Conservation (phyloP, 495 filamentous ascomycete genomes). For the Neurospora sp. region DNA sequence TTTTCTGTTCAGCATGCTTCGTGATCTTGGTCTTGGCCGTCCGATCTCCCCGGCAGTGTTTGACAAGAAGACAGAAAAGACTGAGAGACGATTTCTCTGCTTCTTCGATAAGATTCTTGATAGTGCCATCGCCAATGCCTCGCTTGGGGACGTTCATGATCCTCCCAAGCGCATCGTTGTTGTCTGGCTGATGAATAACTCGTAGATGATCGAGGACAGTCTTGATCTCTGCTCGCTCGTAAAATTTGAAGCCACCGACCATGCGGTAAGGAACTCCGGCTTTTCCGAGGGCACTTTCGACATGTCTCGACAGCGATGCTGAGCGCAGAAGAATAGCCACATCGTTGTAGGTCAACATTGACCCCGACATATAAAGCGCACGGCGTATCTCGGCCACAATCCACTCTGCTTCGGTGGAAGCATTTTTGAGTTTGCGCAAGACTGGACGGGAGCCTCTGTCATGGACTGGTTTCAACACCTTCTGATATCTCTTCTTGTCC, state of each 20-base stretch:
- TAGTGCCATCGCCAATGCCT: constrained; percentile 72
- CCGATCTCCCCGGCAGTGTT: constrained; percentile 59
- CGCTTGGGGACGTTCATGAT: constrained; percentile 80
- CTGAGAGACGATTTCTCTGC: constrained; percentile 58
- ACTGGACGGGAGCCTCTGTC: constrained; percentile 73
- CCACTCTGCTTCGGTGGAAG: constrained; percentile 74
- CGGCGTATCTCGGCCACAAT: constrained; percentile 79
- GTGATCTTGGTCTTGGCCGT: constrained; percentile 58
- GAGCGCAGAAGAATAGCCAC: constrained; percentile 82
- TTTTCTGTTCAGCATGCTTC: constrained; percentile 51
- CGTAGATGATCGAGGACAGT: constrained; percentile 80
- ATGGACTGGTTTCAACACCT: constrained; percentile 72
- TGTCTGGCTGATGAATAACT: constrained; percentile 73
- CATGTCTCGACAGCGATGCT: constrained; percentile 68
- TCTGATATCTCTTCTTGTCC: constrained; percentile 68
- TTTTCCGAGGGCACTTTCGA: constrained; percentile 77
- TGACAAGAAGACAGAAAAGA: constrained; percentile 64
- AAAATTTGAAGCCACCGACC: constrained; percentile 87
- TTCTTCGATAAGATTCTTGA: constrained; percentile 61
- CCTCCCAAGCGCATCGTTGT: constrained; percentile 77
- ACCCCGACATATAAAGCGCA: constrained; percentile 56
- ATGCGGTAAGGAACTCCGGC: constrained; percentile 85
- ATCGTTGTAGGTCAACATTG: constrained; percentile 63
- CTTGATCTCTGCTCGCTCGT: constrained; percentile 87
- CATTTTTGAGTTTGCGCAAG: constrained; percentile 64